A percentile compares a stretch with the other conserved stretches of the same genome.
These are phyloP conservation scores for Phytophthora tentaculata DNA, from an alignment of 352 stramenopile species.

Conservation along the genomic window DNA sequence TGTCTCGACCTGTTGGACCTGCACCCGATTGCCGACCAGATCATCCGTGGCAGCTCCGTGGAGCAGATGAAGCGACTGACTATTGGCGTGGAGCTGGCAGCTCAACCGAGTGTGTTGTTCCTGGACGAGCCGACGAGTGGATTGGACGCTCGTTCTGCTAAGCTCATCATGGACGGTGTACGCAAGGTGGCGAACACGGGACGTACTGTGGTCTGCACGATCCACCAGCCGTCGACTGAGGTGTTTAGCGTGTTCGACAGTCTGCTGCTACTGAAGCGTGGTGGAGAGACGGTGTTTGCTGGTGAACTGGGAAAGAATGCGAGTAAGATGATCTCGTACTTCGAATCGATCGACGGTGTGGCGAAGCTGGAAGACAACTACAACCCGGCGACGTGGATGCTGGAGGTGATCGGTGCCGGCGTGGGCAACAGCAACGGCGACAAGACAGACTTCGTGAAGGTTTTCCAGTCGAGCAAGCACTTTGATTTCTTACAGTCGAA, in stretches of 20 bases:
- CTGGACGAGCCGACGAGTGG: constrained; percentile 39
- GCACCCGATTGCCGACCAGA: neutral
- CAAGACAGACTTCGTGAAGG: constrained; percentile 41
- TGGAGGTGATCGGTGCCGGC: constrained; percentile 53
- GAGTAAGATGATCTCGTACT: constrained; percentile 37
- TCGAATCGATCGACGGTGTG: constrained; percentile 41
- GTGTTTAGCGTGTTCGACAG: constrained; percentile 67
- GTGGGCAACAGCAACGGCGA: constrained; percentile 36
- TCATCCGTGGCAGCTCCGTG: neutral
- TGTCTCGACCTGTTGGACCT: neutral
- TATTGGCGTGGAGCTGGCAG: constrained; percentile 8
- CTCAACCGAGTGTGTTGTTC: constrained; percentile 32
- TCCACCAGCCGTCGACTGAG: constrained; percentile 91
- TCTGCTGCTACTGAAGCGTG: constrained; percentile 28
- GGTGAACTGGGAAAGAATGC: constrained; percentile 53
- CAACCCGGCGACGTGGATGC: constrained; percentile 72
- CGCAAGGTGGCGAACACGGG: constrained; percentile 77
- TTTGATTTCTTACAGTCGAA: constrained; percentile 37
- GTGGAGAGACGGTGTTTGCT: constrained; percentile 57
- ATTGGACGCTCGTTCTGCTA: neutral
- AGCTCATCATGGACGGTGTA: neutral
- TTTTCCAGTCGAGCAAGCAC: constrained; percentile 38
- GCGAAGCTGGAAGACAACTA: constrained; percentile 60
- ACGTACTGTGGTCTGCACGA: constrained; percentile 89
- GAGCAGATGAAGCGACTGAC: constrained; percentile 22